These are phyloP conservation scores for Agroathelia rolfsii DNA, from an alignment of 1,284 basidiomycete species.

Conservation along the genomic window DNA sequence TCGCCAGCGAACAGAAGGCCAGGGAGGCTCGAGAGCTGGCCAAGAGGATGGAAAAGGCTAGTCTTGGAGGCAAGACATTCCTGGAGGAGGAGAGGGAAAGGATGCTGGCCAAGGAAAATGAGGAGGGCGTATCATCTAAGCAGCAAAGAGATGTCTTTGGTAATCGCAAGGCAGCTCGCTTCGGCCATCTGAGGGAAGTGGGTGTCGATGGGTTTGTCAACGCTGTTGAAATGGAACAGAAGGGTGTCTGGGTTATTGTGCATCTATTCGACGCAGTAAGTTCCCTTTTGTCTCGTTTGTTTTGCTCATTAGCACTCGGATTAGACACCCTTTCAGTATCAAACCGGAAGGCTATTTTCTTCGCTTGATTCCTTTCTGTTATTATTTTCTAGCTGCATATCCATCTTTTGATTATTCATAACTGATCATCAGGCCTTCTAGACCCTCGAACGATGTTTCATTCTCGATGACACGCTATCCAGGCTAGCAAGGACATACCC, in stretches of 20 bases:
- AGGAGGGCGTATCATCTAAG: slow-evolving; percentile 18
- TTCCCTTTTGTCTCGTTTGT: too few species aligned
- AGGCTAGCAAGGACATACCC: slow-evolving; percentile 61
- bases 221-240: slow-evolving; percentile 68
- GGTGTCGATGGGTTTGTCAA: slow-evolving; percentile 63
- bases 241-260: slow-evolving; percentile 66
- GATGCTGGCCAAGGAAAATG: slow-evolving; percentile 25
- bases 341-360: slow-evolving; percentile 48
- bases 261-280: slow-evolving; percentile 84
- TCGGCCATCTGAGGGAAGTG: slow-evolving; percentile 77
- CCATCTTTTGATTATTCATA: slow-evolving; percentile 6
- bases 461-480: slow-evolving; percentile 59
- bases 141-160: slow-evolving; percentile 34
- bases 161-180: slow-evolving; percentile 40
- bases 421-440: slow-evolving; percentile 20
- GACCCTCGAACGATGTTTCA: slow-evolving; percentile 67
- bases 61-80: slow-evolving; percentile 57
- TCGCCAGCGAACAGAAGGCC: slow-evolving; percentile 37
- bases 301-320: too few species aligned
- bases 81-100: slow-evolving; percentile 62
- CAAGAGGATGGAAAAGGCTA: slow-evolving; percentile 48
- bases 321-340: too few species aligned
- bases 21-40: slow-evolving; percentile 41
- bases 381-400: too few species aligned
- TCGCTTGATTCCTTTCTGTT: slow-evolving; percentile 2